Evolutionary conservation across 2,329 filamentous ascomycete genomes (phyloP).

Genomic region (Fusarium continuum): DNA sequence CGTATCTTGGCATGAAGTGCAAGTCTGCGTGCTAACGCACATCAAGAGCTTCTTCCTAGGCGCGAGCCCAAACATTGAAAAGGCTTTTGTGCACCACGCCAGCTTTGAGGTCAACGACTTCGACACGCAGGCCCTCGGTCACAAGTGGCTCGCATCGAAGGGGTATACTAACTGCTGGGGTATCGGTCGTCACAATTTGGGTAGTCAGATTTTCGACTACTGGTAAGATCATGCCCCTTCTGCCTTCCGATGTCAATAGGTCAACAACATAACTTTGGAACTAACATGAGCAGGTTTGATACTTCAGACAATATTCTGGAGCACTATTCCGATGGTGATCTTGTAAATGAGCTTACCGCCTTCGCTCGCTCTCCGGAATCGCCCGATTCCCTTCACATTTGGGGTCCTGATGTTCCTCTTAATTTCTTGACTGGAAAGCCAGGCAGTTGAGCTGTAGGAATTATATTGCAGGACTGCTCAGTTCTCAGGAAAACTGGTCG

Average conservation of each 20-base stretch:
- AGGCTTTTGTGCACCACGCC: neutral
- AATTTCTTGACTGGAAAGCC: neutral
- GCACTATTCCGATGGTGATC: neutral
- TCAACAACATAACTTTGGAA: no score
- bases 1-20: neutral
- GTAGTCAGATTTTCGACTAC: neutral
- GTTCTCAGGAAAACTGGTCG: no score
- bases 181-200: neutral
- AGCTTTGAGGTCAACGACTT: constrained; percentile 10
- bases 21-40: no score
- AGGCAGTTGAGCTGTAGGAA: no score
- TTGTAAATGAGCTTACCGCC: neutral
- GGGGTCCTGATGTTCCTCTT: neutral
- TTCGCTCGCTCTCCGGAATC: neutral
- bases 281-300: neutral
- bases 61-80: neutral
- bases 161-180: constrained; percentile 3
- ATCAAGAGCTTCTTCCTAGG: neutral
- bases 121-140: constrained; percentile 2
- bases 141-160: neutral
- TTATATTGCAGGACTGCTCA: no score
- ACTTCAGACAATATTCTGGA: neutral
- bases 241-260: no score
- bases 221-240: neutral
- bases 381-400: neutral